Evolutionary conservation across 208 protist genomes (phyloP).

Genomic region (Porcisia hertigi): DNA sequence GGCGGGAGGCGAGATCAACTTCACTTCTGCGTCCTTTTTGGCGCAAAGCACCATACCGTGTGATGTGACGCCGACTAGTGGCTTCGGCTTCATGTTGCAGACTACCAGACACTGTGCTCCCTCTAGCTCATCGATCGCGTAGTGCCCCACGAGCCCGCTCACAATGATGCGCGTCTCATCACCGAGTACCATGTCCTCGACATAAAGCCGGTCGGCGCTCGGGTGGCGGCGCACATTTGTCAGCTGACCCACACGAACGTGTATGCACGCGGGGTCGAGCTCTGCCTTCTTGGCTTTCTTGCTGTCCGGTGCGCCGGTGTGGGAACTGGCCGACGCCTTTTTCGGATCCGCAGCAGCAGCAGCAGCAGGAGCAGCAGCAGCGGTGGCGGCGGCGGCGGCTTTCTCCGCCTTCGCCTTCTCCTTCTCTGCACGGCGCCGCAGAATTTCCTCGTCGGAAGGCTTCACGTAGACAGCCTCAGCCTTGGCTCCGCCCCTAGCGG

Average conservation of each 20-base stretch:
- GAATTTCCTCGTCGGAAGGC: slow-evolving; percentile 81
- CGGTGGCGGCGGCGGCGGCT: slow-evolving; percentile 14
- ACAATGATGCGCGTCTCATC: slow-evolving; percentile 90
- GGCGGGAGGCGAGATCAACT: slow-evolving; percentile 62
- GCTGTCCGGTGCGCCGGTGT: background rate
- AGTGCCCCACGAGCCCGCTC: slow-evolving; percentile 88
- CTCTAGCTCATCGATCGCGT: slow-evolving; percentile 74
- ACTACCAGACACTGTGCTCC: slow-evolving; percentile 77
- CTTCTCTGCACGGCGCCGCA: slow-evolving; percentile 76
- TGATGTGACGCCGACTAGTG: slow-evolving; percentile 87
- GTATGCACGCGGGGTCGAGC: slow-evolving; percentile 40
- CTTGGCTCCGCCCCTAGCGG: slow-evolving; percentile 2
- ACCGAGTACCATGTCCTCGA: slow-evolving; percentile 94
- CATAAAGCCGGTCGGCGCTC: slow-evolving; percentile 84
- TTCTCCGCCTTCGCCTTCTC: slow-evolving; percentile 74
- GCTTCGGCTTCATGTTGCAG: slow-evolving; percentile 94
- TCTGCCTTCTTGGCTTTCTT: slow-evolving; percentile 21
- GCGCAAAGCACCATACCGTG: slow-evolving; percentile 95
- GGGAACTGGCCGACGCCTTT: background rate
- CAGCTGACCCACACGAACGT: slow-evolving; percentile 86
- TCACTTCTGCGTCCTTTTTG: slow-evolving; percentile 48
- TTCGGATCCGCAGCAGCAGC: background rate
- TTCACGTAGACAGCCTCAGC: slow-evolving; percentile 51
- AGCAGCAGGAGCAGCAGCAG: slow-evolving; percentile 2
- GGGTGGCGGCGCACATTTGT: slow-evolving; percentile 80